Base-by-base conservation (phyloP, 257 asterid genomes). In the Cordia subcordata region DNA sequence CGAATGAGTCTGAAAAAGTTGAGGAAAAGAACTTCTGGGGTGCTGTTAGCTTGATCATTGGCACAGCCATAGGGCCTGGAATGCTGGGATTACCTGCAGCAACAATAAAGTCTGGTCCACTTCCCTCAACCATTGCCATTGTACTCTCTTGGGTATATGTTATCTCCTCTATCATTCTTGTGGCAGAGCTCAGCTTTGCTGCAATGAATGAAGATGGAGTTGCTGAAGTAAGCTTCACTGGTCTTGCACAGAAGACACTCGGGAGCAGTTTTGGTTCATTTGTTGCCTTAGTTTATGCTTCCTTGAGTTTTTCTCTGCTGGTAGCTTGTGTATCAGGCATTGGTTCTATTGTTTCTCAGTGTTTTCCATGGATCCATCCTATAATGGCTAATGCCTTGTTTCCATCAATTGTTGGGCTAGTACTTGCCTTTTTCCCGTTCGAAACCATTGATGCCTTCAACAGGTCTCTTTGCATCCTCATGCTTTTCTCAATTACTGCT, bases 161-260 rank as follows among this genome's bases (percentile, higher is more conserved):
- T 62, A 64, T 71, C 46, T 71, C 72, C 58, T 76, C 77, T 13
- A 71, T 76, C 20, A 60, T 76, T 53, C 72, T 71, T 60, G 71
- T 76, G 10, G 81, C 81, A 0, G 81, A 76, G 71, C 81, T 76
- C 37, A 71, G 75, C 61, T 71, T 76, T 67, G 81, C 81, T 11
- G 69, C 62, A 21, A 76, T 71, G 81, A 65, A 68, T 45, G 77
- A 76, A 57, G 77, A 76, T 51, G 71, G 65, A 13, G 72, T 68
- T 12, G 51, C 46, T 56, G 77, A 76, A 63, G 81, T 67, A 47
- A 75, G 77, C 60, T 75, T 71, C 42, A 71, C 77, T 35, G 62
- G 66, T 56, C 81, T 71, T 33, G 81, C 81, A 42, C 67, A 32
- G 38, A 71, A 71, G 60, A 66, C 77, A 23, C n/a, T 71, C 35